Conservation (phyloP, 352 stramenopile species). For the Phytophthora vignae region DNA sequence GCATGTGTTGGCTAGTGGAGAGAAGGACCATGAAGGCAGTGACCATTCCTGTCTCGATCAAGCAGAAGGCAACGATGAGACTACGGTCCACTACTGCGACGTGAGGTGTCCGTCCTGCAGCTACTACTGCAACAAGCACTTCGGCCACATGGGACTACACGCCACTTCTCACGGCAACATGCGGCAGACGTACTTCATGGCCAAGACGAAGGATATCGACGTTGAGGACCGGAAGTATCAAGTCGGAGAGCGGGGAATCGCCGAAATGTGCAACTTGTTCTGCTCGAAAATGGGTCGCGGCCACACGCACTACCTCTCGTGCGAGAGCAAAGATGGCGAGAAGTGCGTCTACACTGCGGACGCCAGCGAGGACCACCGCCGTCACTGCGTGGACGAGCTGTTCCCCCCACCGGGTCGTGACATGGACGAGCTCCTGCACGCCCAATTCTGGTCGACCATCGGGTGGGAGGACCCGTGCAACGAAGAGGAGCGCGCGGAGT, state of each 20-base stretch:
- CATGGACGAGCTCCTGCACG: constrained; percentile 57
- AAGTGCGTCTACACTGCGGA: constrained; percentile 38
- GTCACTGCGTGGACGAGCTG: constrained; percentile 42
- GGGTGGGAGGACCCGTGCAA: constrained; percentile 52
- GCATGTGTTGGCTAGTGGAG: constrained; percentile 35
- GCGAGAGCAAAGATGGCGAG: constrained; percentile 17
- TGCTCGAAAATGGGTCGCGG: constrained; percentile 49
- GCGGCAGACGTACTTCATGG: constrained; percentile 70
- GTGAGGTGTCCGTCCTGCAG: constrained; percentile 59
- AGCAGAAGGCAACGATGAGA: constrained; percentile 7
- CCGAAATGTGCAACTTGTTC: constrained; percentile 60
- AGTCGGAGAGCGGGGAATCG: constrained; percentile 41
- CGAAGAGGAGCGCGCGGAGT: constrained; percentile 38
- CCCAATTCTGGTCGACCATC: constrained; percentile 45
- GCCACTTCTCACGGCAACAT: constrained; percentile 76
- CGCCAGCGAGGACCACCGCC: constrained; percentile 31
- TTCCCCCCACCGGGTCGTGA: constrained; percentile 26
- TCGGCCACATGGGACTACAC: constrained; percentile 58
- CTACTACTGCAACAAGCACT: constrained; percentile 71
- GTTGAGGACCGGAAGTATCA: constrained; percentile 45
- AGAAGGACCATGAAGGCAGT: constrained; percentile 39
- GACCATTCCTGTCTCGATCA: constrained; percentile 50
- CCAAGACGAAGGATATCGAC: constrained; percentile 59
- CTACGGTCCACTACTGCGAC: constrained; percentile 61
- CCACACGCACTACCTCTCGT: constrained; percentile 45